phyloP scores from a whole-genome alignment of 805 yeast species.

The Saturnispora kantuleensis region DNA sequence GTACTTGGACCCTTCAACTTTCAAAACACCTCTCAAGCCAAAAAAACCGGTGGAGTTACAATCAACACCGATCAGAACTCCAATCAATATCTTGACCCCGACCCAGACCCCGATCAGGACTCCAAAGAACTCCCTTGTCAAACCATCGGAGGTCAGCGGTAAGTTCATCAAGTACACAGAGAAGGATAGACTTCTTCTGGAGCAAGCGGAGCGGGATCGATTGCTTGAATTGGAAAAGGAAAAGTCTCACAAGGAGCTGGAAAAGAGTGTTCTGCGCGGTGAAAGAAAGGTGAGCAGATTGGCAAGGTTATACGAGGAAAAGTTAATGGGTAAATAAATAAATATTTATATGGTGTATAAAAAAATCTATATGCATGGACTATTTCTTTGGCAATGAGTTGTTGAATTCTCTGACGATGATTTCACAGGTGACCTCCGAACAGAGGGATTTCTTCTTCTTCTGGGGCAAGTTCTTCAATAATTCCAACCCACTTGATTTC shows the following conservation, averaged over 20 bases:
- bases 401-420: slow-evolving; percentile 72
- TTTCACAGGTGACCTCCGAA: slow-evolving; percentile 67
- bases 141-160: slow-evolving; percentile 20
- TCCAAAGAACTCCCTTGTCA: slow-evolving; percentile 11
- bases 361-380: slow-evolving; percentile 4
- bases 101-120: no score
- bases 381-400: slow-evolving; percentile 28
- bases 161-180: slow-evolving; percentile 25
- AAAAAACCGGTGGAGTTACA: slow-evolving; percentile 5
- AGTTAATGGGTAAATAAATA: slow-evolving; percentile 19
- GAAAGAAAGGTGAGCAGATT: slow-evolving; percentile 41
- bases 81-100: not conserved
- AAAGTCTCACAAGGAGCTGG: slow-evolving; percentile 22
- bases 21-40: slow-evolving; percentile 11
- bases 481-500: slow-evolving; percentile 74
- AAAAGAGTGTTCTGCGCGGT: slow-evolving; percentile 28
- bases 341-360: not conserved
- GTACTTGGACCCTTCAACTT: not conserved
- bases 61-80: slow-evolving; percentile 1
- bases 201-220: slow-evolving; percentile 16
- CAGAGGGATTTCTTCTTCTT: slow-evolving; percentile 56
- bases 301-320: slow-evolving; percentile 41
- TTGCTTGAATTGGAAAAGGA: slow-evolving; percentile 4
- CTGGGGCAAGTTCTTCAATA: slow-evolving; percentile 59
- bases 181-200: slow-evolving; percentile 19